Evolutionary conservation across 441 rosid genomes (phyloP), one percentile per base, ranked within the genome.

Genomic region (Breynia disticha): DNA sequence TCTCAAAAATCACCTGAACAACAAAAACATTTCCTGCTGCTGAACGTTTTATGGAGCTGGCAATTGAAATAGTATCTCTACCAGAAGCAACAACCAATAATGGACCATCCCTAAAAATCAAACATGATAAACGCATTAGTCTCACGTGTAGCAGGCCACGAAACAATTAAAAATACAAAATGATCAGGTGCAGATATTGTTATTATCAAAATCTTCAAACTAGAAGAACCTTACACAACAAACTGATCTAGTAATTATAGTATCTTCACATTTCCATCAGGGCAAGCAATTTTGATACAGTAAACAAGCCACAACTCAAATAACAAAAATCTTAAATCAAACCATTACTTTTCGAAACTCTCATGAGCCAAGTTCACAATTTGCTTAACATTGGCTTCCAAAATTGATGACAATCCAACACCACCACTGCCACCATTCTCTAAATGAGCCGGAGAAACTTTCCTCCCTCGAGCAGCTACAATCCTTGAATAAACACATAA

Each of bases 11-110:
- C 51, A 88, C 98, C 95, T 88, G 98, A 61, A 88, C 74, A 62
- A 91, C 87, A 44, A 88, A 91, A 57, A 86, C 91, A 32, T 79
- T 81, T 50, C 86, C 87, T 5, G 86, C 77, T 56, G 98, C 97
- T 46, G 81, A 68, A 58, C 80, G 80, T 71, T 78, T 86, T 74
- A 91, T 86, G 35, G 88, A 81, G 79, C 95, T 88, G 45, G 95
- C 79, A 65, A 75, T 63, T 58, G 87, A 73, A 60, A 81, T 65
- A 19, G 97, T 91, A 67, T 88, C 97, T 72, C 87, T 72, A 41
- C 98, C 97, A 54, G 94, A 84, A 50, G 98, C 98, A 73, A 88
- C 75, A 50, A 91, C 87, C 78, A 91, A 69, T 56, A 91, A 63
- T 22, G 97, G 95, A 59, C 97, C 98, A 60, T 86, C 91, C 85